phyloP scores from a whole-genome alignment of 108 stramenopile genomes.

The Cylindrotheca fusiformis region DNA sequence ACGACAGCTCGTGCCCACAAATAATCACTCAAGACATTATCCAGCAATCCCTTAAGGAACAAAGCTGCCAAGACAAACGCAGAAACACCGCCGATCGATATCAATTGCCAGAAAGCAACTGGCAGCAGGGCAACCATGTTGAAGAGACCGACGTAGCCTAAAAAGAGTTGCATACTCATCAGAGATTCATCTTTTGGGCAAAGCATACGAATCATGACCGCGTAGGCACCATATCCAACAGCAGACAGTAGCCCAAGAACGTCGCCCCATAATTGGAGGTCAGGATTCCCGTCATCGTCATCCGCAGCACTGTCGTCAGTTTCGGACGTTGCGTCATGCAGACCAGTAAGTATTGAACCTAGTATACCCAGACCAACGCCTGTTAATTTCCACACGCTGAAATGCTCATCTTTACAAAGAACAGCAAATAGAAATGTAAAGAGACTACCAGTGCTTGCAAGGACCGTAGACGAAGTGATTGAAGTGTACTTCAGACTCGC shows the following conservation, averaged over 20 bases:
- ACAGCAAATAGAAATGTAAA: slow-evolving; percentile 92
- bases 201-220: slow-evolving; percentile 64
- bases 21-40: slow-evolving; percentile 91
- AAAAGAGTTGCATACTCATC: slow-evolving; percentile 87
- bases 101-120: slow-evolving; percentile 50
- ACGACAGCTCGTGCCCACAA: slow-evolving; percentile 95
- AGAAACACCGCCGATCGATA: slow-evolving; percentile 28
- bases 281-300: slow-evolving; percentile 2
- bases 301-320: background rate
- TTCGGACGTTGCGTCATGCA: slow-evolving; percentile 40
- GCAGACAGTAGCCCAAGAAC: slow-evolving; percentile 71
- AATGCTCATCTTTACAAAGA: slow-evolving; percentile 58
- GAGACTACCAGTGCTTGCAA: slow-evolving; percentile 87
- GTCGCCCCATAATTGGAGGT: slow-evolving; percentile 59
- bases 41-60: slow-evolving; percentile 73
- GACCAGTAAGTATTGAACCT: slow-evolving; percentile 64
- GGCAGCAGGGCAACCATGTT: slow-evolving; percentile 70
- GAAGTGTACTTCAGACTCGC: slow-evolving; percentile 72
- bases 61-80: slow-evolving; percentile 62
- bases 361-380: slow-evolving; percentile 70
- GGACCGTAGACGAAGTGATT: slow-evolving; percentile 90
- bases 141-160: slow-evolving; percentile 90
- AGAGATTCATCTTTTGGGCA: slow-evolving; percentile 72
- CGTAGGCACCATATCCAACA: slow-evolving; percentile 82
- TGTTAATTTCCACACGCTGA: slow-evolving; percentile 46